These are phyloP conservation scores for Saitozyma podzolica DNA, from an alignment of 768 basidiomycete species.

Conservation along the genomic window DNA sequence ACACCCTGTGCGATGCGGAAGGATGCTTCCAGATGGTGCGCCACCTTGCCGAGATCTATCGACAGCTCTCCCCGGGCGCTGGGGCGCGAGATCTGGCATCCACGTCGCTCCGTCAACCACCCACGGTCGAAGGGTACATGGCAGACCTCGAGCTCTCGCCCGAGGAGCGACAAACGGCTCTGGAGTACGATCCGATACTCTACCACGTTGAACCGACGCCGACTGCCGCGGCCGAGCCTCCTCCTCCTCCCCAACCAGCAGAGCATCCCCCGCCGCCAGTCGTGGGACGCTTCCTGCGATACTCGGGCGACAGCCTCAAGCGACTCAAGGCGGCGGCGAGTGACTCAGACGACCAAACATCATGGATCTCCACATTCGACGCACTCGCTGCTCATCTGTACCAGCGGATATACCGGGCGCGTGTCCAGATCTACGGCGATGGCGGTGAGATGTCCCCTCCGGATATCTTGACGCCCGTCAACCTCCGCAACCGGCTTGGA, in stretches of 20 bases:
- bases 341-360: conserved; percentile 1
- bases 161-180: neutral
- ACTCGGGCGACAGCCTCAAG: conserved; percentile 5
- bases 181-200: neutral
- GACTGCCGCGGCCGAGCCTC: neutral
- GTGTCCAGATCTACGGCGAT: conserved; percentile 1
- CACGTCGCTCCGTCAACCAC: neutral
- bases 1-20: conserved; percentile 29
- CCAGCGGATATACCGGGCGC: conserved; percentile 21
- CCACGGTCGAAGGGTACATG: conserved; percentile 3
- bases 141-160: neutral
- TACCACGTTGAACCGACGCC: neutral
- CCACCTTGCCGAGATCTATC: conserved; percentile 29
- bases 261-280: neutral
- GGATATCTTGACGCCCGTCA: conserved; percentile 20
- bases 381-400: conserved; percentile 25
- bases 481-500: conserved; percentile 17
- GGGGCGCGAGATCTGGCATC: neutral
- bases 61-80: neutral
- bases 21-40: conserved; percentile 29
- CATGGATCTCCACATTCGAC: conserved; percentile 23
- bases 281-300: conserved; percentile 18
- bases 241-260: neutral
- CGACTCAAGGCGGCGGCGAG: conserved; percentile 9
- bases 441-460: conserved; percentile 2